phyloP scores from a whole-genome alignment of 1,284 basidiomycete species.

The Ceratobasidium sp. region DNA sequence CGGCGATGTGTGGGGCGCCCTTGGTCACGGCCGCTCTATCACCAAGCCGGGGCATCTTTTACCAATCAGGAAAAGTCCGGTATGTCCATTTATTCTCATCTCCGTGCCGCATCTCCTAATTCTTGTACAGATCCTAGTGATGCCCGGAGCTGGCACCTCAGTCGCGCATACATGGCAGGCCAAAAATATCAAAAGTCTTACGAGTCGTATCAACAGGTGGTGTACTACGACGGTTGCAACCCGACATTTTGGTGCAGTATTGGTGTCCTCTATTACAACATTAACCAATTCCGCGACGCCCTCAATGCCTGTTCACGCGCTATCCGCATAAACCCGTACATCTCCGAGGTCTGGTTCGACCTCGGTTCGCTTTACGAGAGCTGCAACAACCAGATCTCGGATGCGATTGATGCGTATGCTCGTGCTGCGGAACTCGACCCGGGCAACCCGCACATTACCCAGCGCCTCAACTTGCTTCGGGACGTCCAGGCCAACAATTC shows the following conservation, averaged over 20 bases:
- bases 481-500: constrained; percentile 77
- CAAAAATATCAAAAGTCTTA: constrained; percentile 99
- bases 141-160: constrained; percentile 98
- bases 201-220: constrained; percentile 99
- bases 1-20: constrained; percentile 73
- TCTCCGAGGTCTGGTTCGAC: constrained; percentile 85
- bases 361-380: constrained; percentile 93
- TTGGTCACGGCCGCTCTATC: constrained; percentile 95
- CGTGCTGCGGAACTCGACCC: constrained; percentile 93
- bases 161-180: constrained; percentile 98
- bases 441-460: constrained; percentile 80
- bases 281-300: constrained; percentile 98
- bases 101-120: constrained; percentile 7
- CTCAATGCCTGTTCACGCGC: constrained; percentile 98
- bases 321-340: constrained; percentile 98
- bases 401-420: constrained; percentile 98
- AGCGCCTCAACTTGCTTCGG: constrained; percentile 81
- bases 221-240: constrained; percentile 98
- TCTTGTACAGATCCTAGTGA: constrained; percentile 61
- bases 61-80: constrained; percentile 96
- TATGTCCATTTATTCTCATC: constrained; percentile 58
- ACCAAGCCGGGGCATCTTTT: constrained; percentile 93
- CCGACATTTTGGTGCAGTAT: constrained; percentile 99
- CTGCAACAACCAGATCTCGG: constrained; percentile 99
- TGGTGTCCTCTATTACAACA: constrained; percentile 99